These are phyloP conservation scores for Rhododendron molle DNA, from an alignment of 148 eudicot genomes.

Conservation along the genomic window DNA sequence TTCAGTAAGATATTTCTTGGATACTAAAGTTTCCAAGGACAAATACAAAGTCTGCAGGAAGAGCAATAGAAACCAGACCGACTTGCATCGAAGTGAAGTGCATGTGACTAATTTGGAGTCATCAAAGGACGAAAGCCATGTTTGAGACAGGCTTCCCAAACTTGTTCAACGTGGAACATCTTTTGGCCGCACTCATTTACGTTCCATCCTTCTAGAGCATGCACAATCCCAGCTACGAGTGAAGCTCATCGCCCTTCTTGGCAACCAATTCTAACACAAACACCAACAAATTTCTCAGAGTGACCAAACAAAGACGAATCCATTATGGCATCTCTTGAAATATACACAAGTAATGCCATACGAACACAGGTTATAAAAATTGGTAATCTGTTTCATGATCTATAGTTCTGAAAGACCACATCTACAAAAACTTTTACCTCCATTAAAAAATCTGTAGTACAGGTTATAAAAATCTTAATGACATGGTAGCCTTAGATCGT, in stretches of 20 bases:
- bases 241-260: slow-evolving; percentile 56
- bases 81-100: neutral
- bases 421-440: neutral
- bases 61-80: neutral
- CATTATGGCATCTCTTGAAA: too few relatives aligned
- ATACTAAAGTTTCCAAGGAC: neutral
- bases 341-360: too few relatives aligned
- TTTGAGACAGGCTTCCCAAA: slow-evolving; percentile 45
- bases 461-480: neutral
- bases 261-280: slow-evolving; percentile 51
- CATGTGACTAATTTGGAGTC: neutral
- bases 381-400: neutral
- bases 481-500: neutral
- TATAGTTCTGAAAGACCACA: neutral
- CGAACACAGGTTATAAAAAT: too few relatives aligned
- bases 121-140: slow-evolving; percentile 41
- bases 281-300: neutral
- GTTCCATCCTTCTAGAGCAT: slow-evolving; percentile 55
- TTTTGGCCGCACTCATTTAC: slow-evolving; percentile 36
- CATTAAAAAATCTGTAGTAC: neutral
- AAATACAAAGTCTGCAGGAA: neutral
- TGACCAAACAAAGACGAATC: neutral
- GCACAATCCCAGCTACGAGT: slow-evolving; percentile 53
- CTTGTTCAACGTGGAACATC: slow-evolving; percentile 30
- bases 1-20: neutral